Evolutionary conservation across 2,329 filamentous ascomycete species (phyloP), one percentile per base, ranked within the genome.

Genomic region (Aureobasidium sp.): DNA sequence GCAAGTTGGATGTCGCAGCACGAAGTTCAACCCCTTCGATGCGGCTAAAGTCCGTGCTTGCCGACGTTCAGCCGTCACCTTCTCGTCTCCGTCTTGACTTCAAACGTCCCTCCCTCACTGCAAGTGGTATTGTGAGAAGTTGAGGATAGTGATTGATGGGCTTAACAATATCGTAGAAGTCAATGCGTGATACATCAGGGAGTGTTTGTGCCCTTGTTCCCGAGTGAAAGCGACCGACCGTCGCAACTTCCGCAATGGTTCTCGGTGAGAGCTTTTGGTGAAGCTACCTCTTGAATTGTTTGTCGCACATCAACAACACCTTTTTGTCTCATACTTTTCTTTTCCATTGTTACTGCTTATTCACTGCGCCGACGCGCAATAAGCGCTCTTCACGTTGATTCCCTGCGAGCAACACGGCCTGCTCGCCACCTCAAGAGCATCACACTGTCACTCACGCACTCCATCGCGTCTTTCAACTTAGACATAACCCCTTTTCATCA

Each of bases 21-120:
- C 58, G 59, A 60, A 45, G 44, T 63, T 62, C 50, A 48, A 52
- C 54, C 42, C 47, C 57, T 30, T 60, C 49, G 27, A 36, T n/a
- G 29, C 53, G 34, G 41, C 13, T 49, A 45, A 25, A 42, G 42
- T 52, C 55, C 55, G 55, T 59, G 55, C 55, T 9, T 11, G 16
- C 44, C 57, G 57, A 45, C 8, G 6, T 34, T 57, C 36, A 32
- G 13, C 53, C 53, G 53, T 21, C 27, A 16, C 39, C 29, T 29
- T 42, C 37, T 21, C 27, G 44, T 16, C 7, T 16, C 15, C 21
- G 25, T 44, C 27, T 34, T 8, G 52, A 53, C 2, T 53, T 8
- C 16, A 37, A 36, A 39, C 34, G 49, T 16, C n/a, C 9, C 21
- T 21, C 21, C 21, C 13, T 39, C 29, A 16, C 30, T 29, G 9